These are phyloP conservation scores for Microbotryum lychnidis-dioicae DNA, from an alignment of 1,284 basidiomycete genomes.

Conservation along the genomic window DNA sequence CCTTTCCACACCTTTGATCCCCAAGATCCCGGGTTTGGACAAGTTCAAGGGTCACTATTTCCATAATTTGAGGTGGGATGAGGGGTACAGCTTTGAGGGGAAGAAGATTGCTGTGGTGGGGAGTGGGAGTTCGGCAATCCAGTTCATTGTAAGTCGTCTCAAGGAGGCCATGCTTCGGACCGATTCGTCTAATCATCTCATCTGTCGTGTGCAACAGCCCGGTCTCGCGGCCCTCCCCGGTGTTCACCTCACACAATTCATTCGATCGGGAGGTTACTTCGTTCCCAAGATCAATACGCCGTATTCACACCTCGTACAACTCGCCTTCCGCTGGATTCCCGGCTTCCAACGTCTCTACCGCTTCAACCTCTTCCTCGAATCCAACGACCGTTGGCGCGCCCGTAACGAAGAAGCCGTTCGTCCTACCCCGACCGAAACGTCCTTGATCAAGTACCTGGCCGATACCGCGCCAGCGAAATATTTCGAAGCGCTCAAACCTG, in stretches of 20 bases:
- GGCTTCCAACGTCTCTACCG: slow-evolving; percentile 47
- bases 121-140: slow-evolving; percentile 7
- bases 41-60: slow-evolving; percentile 50
- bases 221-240: background rate
- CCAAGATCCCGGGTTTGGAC: slow-evolving; percentile 45
- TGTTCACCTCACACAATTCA: slow-evolving; percentile 3
- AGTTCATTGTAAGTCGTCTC: slow-evolving; percentile 1
- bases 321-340: slow-evolving; percentile 50
- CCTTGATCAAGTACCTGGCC: slow-evolving; percentile 44
- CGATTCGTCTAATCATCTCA: no score
- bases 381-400: slow-evolving; percentile 1
- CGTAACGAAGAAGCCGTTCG: slow-evolving; percentile 2
- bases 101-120: slow-evolving; percentile 15
- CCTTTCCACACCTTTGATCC: slow-evolving; percentile 46
- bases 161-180: no score
- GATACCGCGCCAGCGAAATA: slow-evolving; percentile 46
- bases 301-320: slow-evolving; percentile 37
- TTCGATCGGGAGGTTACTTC: slow-evolving; percentile 15
- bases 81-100: slow-evolving; percentile 41
- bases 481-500: slow-evolving; percentile 46
- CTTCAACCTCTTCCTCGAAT: slow-evolving; percentile 38
- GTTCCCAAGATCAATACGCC: background rate
- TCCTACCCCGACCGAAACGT: slow-evolving; percentile 34
- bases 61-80: slow-evolving; percentile 54
- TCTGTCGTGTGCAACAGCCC: background rate